A percentile compares a stretch with the other conserved stretches of the same genome.
These are phyloP conservation scores for Trichocladium antarcticum DNA, from an alignment of 495 filamentous ascomycete species.

Conservation along the genomic window DNA sequence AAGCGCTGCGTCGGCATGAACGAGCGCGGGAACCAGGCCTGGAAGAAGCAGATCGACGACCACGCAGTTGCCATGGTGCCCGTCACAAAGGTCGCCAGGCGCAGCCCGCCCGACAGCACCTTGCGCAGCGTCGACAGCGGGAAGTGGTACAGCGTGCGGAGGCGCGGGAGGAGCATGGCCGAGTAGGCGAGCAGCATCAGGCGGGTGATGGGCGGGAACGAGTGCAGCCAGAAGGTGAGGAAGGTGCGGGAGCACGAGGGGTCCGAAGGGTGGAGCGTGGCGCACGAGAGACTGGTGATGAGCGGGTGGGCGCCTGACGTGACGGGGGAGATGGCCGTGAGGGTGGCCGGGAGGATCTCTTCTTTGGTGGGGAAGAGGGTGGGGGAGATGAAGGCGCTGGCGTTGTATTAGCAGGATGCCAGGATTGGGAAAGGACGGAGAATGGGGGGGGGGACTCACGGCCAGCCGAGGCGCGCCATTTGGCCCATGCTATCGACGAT, in stretches of 20 bases:
- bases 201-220: constrained; percentile 66
- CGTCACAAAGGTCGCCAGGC: constrained; percentile 62
- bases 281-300: constrained; percentile 74
- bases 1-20: constrained; percentile 72
- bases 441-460: constrained; percentile 43
- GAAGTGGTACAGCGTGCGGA: constrained; percentile 51
- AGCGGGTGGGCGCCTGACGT: constrained; percentile 75
- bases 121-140: constrained; percentile 54
- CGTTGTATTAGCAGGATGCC: constrained; percentile 3
- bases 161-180: constrained; percentile 52
- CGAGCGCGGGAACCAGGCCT: constrained; percentile 59
- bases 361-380: constrained; percentile 67
- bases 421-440: neutral
- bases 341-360: constrained; percentile 50
- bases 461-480: constrained; percentile 75
- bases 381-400: constrained; percentile 59
- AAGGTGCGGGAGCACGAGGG: constrained; percentile 81
- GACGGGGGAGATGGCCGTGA: constrained; percentile 62
- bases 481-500: constrained; percentile 71
- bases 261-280: constrained; percentile 77
- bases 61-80: constrained; percentile 69
- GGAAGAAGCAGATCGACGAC: constrained; percentile 81
- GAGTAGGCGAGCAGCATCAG: constrained; percentile 63
- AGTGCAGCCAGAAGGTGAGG: constrained; percentile 66
- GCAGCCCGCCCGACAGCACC: constrained; percentile 52